These are phyloP conservation scores for Pichia kudriavzevii DNA, from an alignment of 1,139 yeast species.

Conservation along the genomic window DNA sequence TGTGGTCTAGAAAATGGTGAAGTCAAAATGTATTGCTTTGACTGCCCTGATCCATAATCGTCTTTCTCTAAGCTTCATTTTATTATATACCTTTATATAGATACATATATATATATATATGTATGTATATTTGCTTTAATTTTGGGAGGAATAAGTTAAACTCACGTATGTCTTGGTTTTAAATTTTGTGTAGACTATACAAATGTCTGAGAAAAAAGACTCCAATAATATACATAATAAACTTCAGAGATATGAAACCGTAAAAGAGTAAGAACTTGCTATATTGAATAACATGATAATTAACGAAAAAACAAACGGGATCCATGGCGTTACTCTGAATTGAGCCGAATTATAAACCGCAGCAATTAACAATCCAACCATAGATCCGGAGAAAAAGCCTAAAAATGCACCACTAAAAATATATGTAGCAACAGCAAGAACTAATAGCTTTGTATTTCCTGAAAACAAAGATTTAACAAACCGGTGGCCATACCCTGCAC, in stretches of 20 bases:
- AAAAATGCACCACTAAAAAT: constrained; percentile 50
- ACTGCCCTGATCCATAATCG: constrained; percentile 23
- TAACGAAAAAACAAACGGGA: constrained; percentile 76
- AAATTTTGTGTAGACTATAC: no score
- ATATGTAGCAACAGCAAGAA: constrained; percentile 34
- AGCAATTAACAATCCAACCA: constrained; percentile 59
- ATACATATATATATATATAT: neutral
- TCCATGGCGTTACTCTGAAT: constrained; percentile 88
- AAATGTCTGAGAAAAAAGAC: neutral
- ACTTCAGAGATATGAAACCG: no score
- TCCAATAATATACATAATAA: no score
- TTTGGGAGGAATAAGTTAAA: no score
- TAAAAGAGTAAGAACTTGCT: constrained; percentile 53
- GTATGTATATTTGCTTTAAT: neutral
- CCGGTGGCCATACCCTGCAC: constrained; percentile 6
- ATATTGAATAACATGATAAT: constrained; percentile 60
- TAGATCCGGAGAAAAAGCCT: constrained; percentile 64
- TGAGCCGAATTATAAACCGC: constrained; percentile 73
- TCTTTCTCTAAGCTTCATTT: constrained; percentile 1
- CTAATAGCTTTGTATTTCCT: constrained; percentile 10
- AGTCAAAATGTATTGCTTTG: constrained; percentile 78
- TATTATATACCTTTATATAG: neutral
- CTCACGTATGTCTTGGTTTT: no score
- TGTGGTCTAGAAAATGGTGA: constrained; percentile 86
- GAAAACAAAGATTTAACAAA: constrained; percentile 8